Conservation (phyloP, 352 stramenopile species). For the Phytophthora agathidicida region DNA sequence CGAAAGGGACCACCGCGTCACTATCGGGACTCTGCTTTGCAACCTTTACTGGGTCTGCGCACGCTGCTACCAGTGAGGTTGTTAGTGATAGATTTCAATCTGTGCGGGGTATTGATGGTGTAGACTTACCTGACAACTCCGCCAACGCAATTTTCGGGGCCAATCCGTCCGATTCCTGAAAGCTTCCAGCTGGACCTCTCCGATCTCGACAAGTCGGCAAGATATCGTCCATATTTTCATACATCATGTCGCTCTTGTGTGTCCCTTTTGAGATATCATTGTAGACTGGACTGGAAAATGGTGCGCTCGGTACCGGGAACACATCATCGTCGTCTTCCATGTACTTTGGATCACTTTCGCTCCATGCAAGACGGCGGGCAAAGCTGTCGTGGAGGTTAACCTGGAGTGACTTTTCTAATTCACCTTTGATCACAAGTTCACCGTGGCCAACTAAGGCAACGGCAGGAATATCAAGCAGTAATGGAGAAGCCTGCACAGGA, state of each 20-base stretch:
- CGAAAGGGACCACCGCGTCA: neutral
- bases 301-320: constrained; percentile 28
- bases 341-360: neutral
- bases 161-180: neutral
- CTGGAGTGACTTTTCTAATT: constrained; percentile 9
- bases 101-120: neutral
- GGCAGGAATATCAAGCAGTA: constrained; percentile 32
- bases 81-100: neutral
- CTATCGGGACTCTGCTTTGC: neutral
- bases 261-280: neutral
- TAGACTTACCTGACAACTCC: constrained; percentile 15
- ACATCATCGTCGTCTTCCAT: constrained; percentile 22
- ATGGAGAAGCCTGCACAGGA: constrained; percentile 3
- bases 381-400: constrained; percentile 27
- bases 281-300: constrained; percentile 22
- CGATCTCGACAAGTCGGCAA: neutral
- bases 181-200: neutral
- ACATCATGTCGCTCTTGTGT: neutral
- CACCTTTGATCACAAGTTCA: constrained; percentile 2
- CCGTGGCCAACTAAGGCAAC: constrained; percentile 12
- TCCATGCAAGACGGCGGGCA: constrained; percentile 23
- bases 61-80: neutral
- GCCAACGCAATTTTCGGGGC: constrained; percentile 8
- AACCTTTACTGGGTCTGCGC: neutral
- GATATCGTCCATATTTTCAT: constrained; percentile 4